Base-by-base conservation (phyloP, 129 eudicot genomes). In the Escallonia herrerae region DNA sequence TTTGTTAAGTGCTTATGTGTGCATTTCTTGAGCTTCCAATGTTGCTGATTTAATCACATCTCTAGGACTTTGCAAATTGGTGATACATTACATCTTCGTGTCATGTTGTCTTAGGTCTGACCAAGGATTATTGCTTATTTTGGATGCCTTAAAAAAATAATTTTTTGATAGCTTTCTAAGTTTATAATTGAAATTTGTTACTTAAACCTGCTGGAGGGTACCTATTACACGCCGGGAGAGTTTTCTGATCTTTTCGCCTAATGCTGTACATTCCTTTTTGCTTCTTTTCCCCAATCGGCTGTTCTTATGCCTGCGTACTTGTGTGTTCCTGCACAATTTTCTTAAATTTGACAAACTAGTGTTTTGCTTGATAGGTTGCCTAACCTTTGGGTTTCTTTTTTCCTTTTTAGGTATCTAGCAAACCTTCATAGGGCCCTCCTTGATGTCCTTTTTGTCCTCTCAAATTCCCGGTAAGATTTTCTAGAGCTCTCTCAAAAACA, bases 391-490 rank as follows among this genome's bases (percentile, higher is more conserved):
- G 63, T 75, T 77, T 76, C 76, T 22, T 22, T 68, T 81, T 81
- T 78, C 67, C 84, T 81, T 71, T 75, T 80, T 90, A 90, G 97
- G 93, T 90, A 87, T 87, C 95, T 90, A 87, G 74, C 90, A 69
- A 66, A 50, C 76, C 77, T 47, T 79, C 71, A 58, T 86, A 86
- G 72, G 85, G 46, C 77, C 69, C 68, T 71, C 66, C 77, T 81
- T 84, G 89, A 77, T 86, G 82, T 75, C 73, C 81, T 77, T 74
- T 77, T 70, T 69, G 66, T 43, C 65, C 77, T 62, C 74, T 76
- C 67, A 59, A 47, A 52, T 72, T 65, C 75, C 76, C 55, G 97
- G 95, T 90, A 82, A 60, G 95, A 59, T 66, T 73, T 15, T 3
- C 56, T 51, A 12, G 56, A 43, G 9, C 60, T 50, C 60, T 66